Conservation (phyloP, 345 rosid species). For the Hypericum androsaemum region DNA sequence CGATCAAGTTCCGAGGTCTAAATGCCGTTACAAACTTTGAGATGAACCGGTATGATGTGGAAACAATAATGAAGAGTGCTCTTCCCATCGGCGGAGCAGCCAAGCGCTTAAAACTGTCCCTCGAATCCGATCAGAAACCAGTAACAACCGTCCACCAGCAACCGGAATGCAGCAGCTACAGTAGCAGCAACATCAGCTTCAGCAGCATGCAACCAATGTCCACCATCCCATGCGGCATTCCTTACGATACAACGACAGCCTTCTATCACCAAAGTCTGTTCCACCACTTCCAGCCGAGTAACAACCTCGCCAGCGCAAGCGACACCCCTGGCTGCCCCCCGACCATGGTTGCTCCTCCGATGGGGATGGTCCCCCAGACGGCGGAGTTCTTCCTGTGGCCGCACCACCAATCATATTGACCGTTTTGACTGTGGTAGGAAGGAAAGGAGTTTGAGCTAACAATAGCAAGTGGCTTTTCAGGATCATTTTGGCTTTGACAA, state of each 20-base stretch:
- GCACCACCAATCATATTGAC: conserved; percentile 44
- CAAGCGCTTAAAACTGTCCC: conserved; percentile 68
- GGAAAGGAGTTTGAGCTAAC: conserved; percentile 32
- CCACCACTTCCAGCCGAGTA: conserved; percentile 39
- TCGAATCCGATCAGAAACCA: conserved; percentile 65
- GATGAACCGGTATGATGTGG: conserved; percentile 84
- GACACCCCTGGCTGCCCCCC: conserved; percentile 33
- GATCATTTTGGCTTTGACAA: too few relatives aligned
- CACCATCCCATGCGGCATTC: conserved; percentile 48
- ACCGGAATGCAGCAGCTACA: conserved; percentile 30
- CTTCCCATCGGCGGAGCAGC: conserved; percentile 85
- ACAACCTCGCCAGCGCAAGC: conserved; percentile 12
- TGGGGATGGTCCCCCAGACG: conserved; percentile 44
- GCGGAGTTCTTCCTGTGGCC: conserved; percentile 75
- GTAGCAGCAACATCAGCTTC: conserved; percentile 46
- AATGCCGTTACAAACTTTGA: conserved; percentile 96
- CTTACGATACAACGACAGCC: conserved; percentile 42
- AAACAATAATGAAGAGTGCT: conserved; percentile 66
- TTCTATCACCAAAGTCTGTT: conserved; percentile 53
- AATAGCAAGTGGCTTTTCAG: too few relatives aligned
- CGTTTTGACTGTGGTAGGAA: conserved; percentile 22
- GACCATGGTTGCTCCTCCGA: conserved; percentile 15
- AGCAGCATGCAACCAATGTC: conserved; percentile 39
- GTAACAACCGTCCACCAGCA: conserved; percentile 10
- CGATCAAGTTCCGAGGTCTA: conserved; percentile 78